Base-by-base conservation (phyloP, 2,329 filamentous ascomycete species). In the Aspergillus udagawae region DNA sequence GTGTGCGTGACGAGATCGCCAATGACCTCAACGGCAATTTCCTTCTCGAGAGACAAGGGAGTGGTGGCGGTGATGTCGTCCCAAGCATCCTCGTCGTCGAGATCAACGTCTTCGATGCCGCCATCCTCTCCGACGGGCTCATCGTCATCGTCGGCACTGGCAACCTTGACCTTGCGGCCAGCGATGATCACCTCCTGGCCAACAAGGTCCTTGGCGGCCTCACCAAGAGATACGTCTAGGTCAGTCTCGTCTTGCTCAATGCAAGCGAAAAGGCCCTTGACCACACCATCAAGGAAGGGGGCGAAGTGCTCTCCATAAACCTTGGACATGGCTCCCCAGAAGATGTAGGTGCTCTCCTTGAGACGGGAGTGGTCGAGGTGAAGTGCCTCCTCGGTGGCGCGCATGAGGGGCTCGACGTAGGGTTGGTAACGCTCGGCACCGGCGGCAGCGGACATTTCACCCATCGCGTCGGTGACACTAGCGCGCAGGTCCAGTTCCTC, bases 341-440 rank as follows among this genome's bases (percentile, higher is more conserved):
- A 83, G 61, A 97, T 95, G 78, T 96, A 99, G 73, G 91, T 96
- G 60, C 92, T 97, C 80, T 99, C 94, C 75, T 92, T 90, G 52
- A 97, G 86, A 56, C 92, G 86, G 45, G 92, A 90, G 77, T 97
- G 92, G 66, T 91, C 92, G 2, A 99, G 86, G 66, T 89, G 82
- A 2, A 97, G 83, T 55, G 90, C 92, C 75, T 97, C 92, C 76
- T 97, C 92, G 64, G 91, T 96, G 14, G 93, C 89, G 68, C 88
- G 83, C 90, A 99, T 96, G 57, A 97, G 82, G 45, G 91, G 91
- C 70, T 89, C 82, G 38, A 97, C 92, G 70, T 93, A 97, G 14
- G 90, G 90, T 79, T 96, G 87, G 82, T 97, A 97, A 50, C 89
- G 82, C 72, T 90, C 83, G 38, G 90, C 80, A 21, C 94, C 94